Evolutionary conservation across 2,329 filamentous ascomycete species (phyloP), one percentile per base, ranked within the genome.

Genomic region (Hansfordia pulvinata): DNA sequence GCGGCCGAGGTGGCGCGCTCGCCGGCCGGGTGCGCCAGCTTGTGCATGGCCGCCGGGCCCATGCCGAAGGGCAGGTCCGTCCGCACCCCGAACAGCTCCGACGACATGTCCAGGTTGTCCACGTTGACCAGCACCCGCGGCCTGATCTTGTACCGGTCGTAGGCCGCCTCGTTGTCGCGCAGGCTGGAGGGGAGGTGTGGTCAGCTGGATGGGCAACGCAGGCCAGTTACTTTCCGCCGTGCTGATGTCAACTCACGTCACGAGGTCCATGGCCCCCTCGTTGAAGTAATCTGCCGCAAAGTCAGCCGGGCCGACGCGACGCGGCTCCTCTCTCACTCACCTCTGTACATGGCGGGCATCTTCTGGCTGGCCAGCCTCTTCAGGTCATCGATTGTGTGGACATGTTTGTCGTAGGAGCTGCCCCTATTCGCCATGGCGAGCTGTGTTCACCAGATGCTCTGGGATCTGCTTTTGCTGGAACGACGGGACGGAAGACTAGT

Each of bases 241-340:
- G n/a, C n/a, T n/a, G n/a, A n/a, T n/a, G n/a, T n/a, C n/a, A n/a
- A n/a, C n/a, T n/a, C n/a, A n/a, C 50, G 63, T 68, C 28, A 61
- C 46, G 14, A 65, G 47, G 34, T 67, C 63, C 48, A 68, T 69
- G 5, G 64, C 62, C 5, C 66, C 66, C 32, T 62, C 64, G 39
- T 71, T 69, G 42, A 62, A 70, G 45, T 69, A 71, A 26, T 69
- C 65, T 57, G 32, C 15, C 10, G 4, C 10, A 10, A 10, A 6
- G 25, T 20, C 17, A n/a, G 24, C 10, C 6, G 15, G 9, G 10
- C n/a, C n/a, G n/a, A n/a, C n/a, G n/a, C n/a, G n/a, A n/a, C n/a
- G n/a, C n/a, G 19, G 8, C 9, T 15, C 19, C 21, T n/a, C 23
- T 24, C 12, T 11, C 15, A 20, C 28, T 17, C 29, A 53, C 51